phyloP scores from a whole-genome alignment of 2,329 filamentous ascomycete genomes.

The Purpureocillium takamizusanense region DNA sequence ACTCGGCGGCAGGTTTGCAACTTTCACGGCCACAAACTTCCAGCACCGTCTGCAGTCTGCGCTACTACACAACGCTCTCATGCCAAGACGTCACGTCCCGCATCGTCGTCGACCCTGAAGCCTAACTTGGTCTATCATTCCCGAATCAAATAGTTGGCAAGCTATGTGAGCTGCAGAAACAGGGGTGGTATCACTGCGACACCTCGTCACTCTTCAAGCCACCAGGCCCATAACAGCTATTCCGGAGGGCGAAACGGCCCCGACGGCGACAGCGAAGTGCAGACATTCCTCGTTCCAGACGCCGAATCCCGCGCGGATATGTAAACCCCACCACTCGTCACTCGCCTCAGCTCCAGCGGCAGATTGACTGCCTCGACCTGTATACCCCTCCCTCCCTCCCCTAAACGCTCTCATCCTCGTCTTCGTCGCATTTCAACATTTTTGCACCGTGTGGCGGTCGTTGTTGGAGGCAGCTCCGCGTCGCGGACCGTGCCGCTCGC shows the following conservation, averaged over 20 bases:
- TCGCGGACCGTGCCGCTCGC: neutral
- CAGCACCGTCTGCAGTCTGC: no score
- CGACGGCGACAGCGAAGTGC: constrained; percentile 7
- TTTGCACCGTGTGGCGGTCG: no score
- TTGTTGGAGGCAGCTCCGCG: neutral
- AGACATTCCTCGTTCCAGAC: constrained; percentile 19
- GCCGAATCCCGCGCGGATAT: constrained; percentile 19
- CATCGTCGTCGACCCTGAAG: no score
- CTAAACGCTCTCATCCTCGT: no score
- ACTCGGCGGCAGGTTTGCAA: no score
- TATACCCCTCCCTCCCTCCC: neutral
- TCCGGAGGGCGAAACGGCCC: no score
- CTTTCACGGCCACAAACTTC: no score
- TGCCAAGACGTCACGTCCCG: no score
- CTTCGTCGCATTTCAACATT: no score
- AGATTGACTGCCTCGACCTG: neutral
- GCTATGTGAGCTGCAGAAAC: constrained; percentile 1
- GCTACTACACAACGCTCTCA: no score
- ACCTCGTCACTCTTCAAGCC: constrained; percentile 2
- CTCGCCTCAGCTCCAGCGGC: constrained; percentile 11
- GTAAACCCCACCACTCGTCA: constrained; percentile 7
- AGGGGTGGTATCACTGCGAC: constrained; percentile 1
- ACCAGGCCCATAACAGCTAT: neutral
- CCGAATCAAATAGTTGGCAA: neutral
- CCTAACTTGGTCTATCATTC: neutral